A percentile compares a stretch with the other conserved stretches of the same genome.
Evolutionary conservation across 805 yeast genomes (phyloP).

Genomic region (Hanseniaspora hatyaiensis): DNA sequence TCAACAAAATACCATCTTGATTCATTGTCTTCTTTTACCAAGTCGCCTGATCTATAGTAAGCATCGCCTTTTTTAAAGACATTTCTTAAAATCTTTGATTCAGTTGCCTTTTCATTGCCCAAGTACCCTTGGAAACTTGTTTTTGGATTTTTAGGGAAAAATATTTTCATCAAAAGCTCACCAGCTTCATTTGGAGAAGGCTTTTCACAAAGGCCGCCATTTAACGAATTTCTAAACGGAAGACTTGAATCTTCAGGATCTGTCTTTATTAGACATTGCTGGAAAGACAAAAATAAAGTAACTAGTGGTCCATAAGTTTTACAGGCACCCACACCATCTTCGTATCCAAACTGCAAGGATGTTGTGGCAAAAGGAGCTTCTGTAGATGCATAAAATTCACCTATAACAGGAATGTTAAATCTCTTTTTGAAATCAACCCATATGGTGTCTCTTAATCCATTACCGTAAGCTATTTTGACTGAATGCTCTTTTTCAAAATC

Average conservation of each 20-base stretch:
- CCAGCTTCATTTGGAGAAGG: slow-evolving; percentile 64
- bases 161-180: slow-evolving; percentile 68
- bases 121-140: slow-evolving; percentile 80
- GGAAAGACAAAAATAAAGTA: slow-evolving; percentile 39
- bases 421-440: slow-evolving; percentile 72
- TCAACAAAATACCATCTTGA: slow-evolving; percentile 76
- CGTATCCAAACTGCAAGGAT: slow-evolving; percentile 56
- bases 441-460: slow-evolving; percentile 79
- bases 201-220: slow-evolving; percentile 44
- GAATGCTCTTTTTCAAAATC: slow-evolving; percentile 54
- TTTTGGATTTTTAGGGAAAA: slow-evolving; percentile 51
- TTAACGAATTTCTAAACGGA: slow-evolving; percentile 53
- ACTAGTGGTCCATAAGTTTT: slow-evolving; percentile 61
- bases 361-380: slow-evolving; percentile 87
- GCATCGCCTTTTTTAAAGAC: slow-evolving; percentile 82
- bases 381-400: slow-evolving; percentile 89
- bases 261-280: slow-evolving; percentile 56
- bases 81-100: slow-evolving; percentile 58
- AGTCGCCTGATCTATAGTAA: slow-evolving; percentile 81
- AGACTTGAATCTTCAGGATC: slow-evolving; percentile 68
- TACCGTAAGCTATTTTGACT: slow-evolving; percentile 70
- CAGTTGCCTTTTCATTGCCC: slow-evolving; percentile 68
- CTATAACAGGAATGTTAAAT: slow-evolving; percentile 62
- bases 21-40: slow-evolving; percentile 54
- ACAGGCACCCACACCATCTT: slow-evolving; percentile 77